A percentile compares a stretch with the other conserved stretches of the same genome.
These are phyloP conservation scores for Fusarium ramigenum DNA, from an alignment of 2,329 filamentous ascomycete genomes.

Conservation along the genomic window DNA sequence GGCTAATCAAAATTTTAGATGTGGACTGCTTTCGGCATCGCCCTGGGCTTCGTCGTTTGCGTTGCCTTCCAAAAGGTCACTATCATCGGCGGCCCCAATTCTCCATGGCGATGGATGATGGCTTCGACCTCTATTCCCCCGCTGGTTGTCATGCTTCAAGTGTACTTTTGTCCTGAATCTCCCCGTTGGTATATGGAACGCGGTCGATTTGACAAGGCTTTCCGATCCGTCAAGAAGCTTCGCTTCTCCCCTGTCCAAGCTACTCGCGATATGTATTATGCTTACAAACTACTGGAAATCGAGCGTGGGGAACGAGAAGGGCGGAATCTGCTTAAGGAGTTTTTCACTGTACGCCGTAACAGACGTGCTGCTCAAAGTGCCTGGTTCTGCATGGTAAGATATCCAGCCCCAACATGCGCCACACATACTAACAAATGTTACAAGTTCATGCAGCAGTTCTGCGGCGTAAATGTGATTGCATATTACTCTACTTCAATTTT, in stretches of 20 bases:
- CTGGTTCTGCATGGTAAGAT: constrained; percentile 49
- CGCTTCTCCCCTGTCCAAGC: constrained; percentile 60
- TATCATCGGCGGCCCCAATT: constrained; percentile 47
- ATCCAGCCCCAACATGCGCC: background rate
- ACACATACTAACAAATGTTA: background rate
- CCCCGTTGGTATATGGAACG: constrained; percentile 65
- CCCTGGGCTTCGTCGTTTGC: constrained; percentile 51
- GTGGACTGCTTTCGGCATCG: constrained; percentile 51
- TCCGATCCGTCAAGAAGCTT: constrained; percentile 55
- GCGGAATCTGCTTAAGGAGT: constrained; percentile 48
- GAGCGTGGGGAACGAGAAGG: constrained; percentile 44
- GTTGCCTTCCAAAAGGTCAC: constrained; percentile 45
- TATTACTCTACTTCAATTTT: constrained; percentile 63
- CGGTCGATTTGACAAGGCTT: constrained; percentile 56
- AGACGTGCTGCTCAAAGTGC: constrained; percentile 49
- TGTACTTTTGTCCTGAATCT: constrained; percentile 65
- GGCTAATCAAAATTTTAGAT: constrained; percentile 8
- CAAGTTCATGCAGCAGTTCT: constrained; percentile 48
- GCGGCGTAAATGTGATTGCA: constrained; percentile 63
- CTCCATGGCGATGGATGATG: constrained; percentile 52
- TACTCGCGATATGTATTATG: constrained; percentile 61
- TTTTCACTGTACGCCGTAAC: constrained; percentile 51
- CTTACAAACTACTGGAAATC: constrained; percentile 51
- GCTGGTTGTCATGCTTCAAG: constrained; percentile 58
- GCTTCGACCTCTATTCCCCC: constrained; percentile 64